These are phyloP conservation scores for Monosporascus sp. DNA, from an alignment of 2,329 filamentous ascomycete genomes.

Conservation along the genomic window DNA sequence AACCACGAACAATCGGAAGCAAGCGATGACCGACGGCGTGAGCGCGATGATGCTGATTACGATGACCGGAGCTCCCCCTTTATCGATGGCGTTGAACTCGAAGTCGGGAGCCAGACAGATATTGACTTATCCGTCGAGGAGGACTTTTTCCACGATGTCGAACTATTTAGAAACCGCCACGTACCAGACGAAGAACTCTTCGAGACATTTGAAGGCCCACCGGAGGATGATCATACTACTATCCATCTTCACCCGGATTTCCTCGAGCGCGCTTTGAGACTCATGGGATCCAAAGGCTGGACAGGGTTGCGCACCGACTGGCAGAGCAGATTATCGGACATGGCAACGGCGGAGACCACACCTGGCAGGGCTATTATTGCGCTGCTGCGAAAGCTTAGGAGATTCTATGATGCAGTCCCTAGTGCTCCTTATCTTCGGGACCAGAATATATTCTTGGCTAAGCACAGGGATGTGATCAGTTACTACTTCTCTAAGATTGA, in stretches of 20 bases:
- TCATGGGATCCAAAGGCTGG: conserved; percentile 12
- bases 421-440: conserved; percentile 13
- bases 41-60: neutral
- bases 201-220: conserved; percentile 13
- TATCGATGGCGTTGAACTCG: conserved; percentile 8
- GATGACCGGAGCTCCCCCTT: neutral
- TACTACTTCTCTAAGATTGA: conserved; percentile 21
- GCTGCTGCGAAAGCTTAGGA: conserved; percentile 19
- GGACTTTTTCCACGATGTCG: conserved; percentile 19
- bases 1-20: neutral
- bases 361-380: conserved; percentile 13
- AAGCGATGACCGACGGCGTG: neutral
- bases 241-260: conserved; percentile 11
- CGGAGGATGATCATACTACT: conserved; percentile 12
- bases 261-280: conserved; percentile 11
- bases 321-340: conserved; percentile 11
- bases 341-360: conserved; percentile 9
- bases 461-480: conserved; percentile 16
- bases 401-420: conserved; percentile 13
- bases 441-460: conserved; percentile 20
- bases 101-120: conserved; percentile 5
- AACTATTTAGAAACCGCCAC: conserved; percentile 12
- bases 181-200: conserved; percentile 4
- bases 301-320: conserved; percentile 3
- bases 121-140: conserved; percentile 9